Evolutionary conservation across 208 protist species (phyloP).

Genomic region (Trypanosoma caninum): DNA sequence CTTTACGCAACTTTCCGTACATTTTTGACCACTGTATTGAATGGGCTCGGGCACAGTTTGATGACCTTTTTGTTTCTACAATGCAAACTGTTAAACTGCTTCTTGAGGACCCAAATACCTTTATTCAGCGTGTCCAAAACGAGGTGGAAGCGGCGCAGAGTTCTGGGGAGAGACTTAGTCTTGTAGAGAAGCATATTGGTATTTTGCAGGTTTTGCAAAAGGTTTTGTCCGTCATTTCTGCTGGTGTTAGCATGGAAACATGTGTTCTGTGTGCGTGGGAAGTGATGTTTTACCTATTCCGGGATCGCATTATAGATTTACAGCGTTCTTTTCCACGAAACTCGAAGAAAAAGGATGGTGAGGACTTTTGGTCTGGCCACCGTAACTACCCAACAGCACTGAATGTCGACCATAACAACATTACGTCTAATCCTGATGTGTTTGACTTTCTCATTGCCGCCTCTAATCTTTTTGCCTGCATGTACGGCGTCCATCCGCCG

Average conservation of each 20-base stretch:
- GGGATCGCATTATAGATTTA: slow-evolving; percentile 96
- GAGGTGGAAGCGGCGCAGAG: slow-evolving; percentile 60
- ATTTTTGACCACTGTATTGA: slow-evolving; percentile 98
- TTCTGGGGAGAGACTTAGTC: slow-evolving; percentile 66
- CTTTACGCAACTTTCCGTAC: slow-evolving; percentile 99
- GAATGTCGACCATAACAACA: slow-evolving; percentile 25
- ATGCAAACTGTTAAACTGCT: slow-evolving; percentile 80
- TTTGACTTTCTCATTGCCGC: slow-evolving; percentile 70
- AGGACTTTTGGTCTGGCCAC: slow-evolving; percentile 91
- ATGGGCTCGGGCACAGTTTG: slow-evolving; percentile 92
- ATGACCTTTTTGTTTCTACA: slow-evolving; percentile 89
- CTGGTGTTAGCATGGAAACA: slow-evolving; percentile 80
- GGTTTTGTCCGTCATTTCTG: slow-evolving; percentile 47
- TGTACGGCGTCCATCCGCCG: slow-evolving; percentile 79
- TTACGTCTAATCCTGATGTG: slow-evolving; percentile 37
- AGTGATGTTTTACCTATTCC: slow-evolving; percentile 95
- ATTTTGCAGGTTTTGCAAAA: slow-evolving; percentile 49
- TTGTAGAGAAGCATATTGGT: slow-evolving; percentile 75
- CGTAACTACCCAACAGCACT: slow-evolving; percentile 81
- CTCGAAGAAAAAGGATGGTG: slow-evolving; percentile 90
- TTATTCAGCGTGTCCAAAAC: slow-evolving; percentile 52
- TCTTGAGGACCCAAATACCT: slow-evolving; percentile 71
- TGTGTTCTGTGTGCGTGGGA: slow-evolving; percentile 95
- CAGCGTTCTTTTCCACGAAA: slow-evolving; percentile 97
- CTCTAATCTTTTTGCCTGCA: slow-evolving; percentile 80